phyloP scores from a whole-genome alignment of 495 filamentous ascomycete genomes.

The Lasiosphaeria hispida region DNA sequence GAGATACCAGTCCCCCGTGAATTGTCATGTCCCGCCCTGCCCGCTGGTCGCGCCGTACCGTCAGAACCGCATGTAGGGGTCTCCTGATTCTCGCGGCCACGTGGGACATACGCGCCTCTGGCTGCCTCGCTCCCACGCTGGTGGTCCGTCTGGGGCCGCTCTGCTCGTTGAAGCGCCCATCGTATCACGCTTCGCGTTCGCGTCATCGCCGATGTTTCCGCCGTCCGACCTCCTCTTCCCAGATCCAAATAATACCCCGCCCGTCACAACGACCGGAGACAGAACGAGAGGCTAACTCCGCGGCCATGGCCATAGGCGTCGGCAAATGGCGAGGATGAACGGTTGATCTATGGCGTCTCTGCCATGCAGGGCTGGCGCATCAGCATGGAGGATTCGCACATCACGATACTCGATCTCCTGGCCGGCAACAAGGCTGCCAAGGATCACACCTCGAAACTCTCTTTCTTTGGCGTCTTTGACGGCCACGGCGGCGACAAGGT shows the following conservation, averaged over 20 bases:
- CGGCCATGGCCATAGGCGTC: constrained; percentile 60
- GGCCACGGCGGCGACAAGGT: constrained; percentile 97
- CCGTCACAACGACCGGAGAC: background rate
- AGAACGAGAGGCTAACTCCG: constrained; percentile 18
- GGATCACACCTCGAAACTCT: constrained; percentile 69
- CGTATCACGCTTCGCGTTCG: background rate
- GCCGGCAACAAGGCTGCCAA: constrained; percentile 58
- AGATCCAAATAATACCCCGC: constrained; percentile 21
- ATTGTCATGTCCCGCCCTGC: background rate
- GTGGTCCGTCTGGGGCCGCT: background rate
- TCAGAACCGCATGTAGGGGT: background rate
- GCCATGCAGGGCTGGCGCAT: constrained; percentile 99
- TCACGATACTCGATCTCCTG: constrained; percentile 81
- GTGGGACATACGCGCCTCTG: background rate
- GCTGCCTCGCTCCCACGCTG: background rate
- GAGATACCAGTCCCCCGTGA: background rate
- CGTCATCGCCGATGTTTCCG: background rate
- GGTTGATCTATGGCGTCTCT: constrained; percentile 87
- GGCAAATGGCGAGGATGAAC: constrained; percentile 85
- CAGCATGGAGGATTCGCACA: constrained; percentile 98
- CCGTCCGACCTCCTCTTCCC: constrained; percentile 14
- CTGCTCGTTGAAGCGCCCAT: background rate
- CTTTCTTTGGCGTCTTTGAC: constrained; percentile 98
- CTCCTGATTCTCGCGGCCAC: constrained; percentile 2
- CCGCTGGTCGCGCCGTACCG: no score